Evolutionary conservation across 805 yeast species (phyloP).

Genomic region (Nakazawaea anatomiae): DNA sequence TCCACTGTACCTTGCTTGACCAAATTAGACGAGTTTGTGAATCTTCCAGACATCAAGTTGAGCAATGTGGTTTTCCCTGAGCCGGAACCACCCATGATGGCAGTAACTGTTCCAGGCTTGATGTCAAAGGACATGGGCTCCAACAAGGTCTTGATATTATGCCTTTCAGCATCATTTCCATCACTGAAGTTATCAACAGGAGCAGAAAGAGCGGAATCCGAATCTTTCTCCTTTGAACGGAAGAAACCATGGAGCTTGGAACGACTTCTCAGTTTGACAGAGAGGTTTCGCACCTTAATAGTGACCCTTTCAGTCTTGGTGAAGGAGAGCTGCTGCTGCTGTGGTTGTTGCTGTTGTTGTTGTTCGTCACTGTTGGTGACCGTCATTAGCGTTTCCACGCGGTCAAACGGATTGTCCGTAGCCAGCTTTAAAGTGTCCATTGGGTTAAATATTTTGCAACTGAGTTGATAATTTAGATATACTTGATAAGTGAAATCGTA

Average conservation of each 20-base stretch:
- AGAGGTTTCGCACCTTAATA: slow-evolving; percentile 19
- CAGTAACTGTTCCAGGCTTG: slow-evolving; percentile 58
- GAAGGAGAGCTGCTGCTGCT: slow-evolving; percentile 14
- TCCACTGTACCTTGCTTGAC: slow-evolving; percentile 32
- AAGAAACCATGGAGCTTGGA: not conserved
- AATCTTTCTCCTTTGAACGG: not conserved
- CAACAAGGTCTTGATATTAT: slow-evolving; percentile 31
- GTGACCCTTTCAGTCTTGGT: slow-evolving; percentile 20
- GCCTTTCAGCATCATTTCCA: slow-evolving; percentile 16
- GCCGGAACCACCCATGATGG: slow-evolving; percentile 85
- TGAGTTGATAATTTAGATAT: too few species aligned
- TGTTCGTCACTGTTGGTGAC: not conserved
- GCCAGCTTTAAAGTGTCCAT: too few species aligned
- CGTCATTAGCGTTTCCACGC: not conserved
- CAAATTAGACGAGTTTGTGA: slow-evolving; percentile 24
- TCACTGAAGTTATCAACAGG: too few species aligned
- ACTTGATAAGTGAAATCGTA: too few species aligned
- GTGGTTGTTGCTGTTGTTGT: not conserved
- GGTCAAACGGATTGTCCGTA: too few species aligned
- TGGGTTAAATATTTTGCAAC: too few species aligned
- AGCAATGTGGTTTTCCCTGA: slow-evolving; percentile 80
- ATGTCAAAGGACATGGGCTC: slow-evolving; percentile 53
- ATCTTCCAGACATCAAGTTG: slow-evolving; percentile 56
- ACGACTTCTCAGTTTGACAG: slow-evolving; percentile 15
- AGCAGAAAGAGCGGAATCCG: too few species aligned